Evolutionary conservation across 2,329 filamentous ascomycete species (phyloP).

Genomic region (Sclerotinia minor): DNA sequence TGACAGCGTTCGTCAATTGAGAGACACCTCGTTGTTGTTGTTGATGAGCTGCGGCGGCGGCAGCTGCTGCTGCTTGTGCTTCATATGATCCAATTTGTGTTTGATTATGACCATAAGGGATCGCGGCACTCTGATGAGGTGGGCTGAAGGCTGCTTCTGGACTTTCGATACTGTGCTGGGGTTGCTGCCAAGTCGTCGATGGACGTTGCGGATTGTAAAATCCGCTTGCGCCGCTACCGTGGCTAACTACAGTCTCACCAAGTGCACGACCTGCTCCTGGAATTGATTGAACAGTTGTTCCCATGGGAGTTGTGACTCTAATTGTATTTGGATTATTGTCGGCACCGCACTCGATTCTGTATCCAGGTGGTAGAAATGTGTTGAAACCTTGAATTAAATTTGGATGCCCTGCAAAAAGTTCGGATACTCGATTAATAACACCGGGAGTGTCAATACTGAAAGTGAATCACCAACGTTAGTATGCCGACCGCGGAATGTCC

Average conservation of each 20-base stretch:
- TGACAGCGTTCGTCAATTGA: slow-evolving; percentile 63
- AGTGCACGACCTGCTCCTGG: slow-evolving; percentile 49
- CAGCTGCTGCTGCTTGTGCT: slow-evolving; percentile 46
- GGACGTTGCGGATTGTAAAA: slow-evolving; percentile 45
- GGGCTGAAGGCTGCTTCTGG: slow-evolving; percentile 63
- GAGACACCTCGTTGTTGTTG: slow-evolving; percentile 66
- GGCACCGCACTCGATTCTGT: slow-evolving; percentile 92
- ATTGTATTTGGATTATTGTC: slow-evolving; percentile 96
- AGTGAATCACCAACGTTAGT: slow-evolving; percentile 7
- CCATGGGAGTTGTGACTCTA: slow-evolving; percentile 93
- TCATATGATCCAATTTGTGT: slow-evolving; percentile 44
- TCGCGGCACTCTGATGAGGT: slow-evolving; percentile 53
- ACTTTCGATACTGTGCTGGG: slow-evolving; percentile 62
- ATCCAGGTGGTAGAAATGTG: slow-evolving; percentile 92
- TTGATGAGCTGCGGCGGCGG: slow-evolving; percentile 51
- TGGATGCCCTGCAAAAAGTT: slow-evolving; percentile 92
- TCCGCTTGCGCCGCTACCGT: slow-evolving; percentile 35
- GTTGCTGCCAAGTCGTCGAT: slow-evolving; percentile 54
- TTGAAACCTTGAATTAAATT: slow-evolving; percentile 97
- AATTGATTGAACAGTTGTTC: slow-evolving; percentile 93
- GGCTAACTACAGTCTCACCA: slow-evolving; percentile 41
- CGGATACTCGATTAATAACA: slow-evolving; percentile 94
- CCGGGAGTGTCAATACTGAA: slow-evolving; percentile 89
- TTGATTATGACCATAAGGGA: slow-evolving; percentile 47
- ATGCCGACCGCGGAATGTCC: slow-evolving; percentile 30